These are phyloP conservation scores for Penicillium pulvis DNA, from an alignment of 495 filamentous ascomycete genomes.

Conservation along the genomic window DNA sequence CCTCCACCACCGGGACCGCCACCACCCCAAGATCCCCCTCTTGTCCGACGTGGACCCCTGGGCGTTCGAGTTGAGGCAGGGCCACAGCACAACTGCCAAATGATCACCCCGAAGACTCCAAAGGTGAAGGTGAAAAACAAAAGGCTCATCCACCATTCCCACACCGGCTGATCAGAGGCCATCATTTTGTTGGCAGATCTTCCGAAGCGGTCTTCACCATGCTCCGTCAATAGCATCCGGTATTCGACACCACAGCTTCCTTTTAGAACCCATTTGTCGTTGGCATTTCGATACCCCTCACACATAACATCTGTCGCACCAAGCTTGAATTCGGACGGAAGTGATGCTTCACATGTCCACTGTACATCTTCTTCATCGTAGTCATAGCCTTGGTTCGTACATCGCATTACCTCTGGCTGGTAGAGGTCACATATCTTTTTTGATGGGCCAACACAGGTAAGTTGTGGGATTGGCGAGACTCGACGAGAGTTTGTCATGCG, in stretches of 20 bases:
- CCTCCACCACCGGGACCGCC: conserved; percentile 51
- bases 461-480: conserved; percentile 74
- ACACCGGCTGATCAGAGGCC: neutral
- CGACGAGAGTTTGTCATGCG: conserved; percentile 72
- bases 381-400: conserved; percentile 75
- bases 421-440: conserved; percentile 61
- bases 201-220: conserved; percentile 74
- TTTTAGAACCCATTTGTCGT: conserved; percentile 82
- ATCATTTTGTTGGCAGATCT: conserved; percentile 6
- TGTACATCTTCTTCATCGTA: conserved; percentile 74
- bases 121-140: conserved; percentile 55
- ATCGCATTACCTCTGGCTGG: conserved; percentile 79
- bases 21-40: conserved; percentile 45
- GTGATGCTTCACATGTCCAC: conserved; percentile 82
- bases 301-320: conserved; percentile 90
- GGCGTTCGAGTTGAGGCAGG: conserved; percentile 18
- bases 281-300: conserved; percentile 76
- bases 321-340: conserved; percentile 85
- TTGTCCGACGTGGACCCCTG: conserved; percentile 5
- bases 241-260: conserved; percentile 96
- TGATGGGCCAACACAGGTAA: conserved; percentile 76
- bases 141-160: conserved; percentile 27
- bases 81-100: conserved; percentile 21
- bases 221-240: conserved; percentile 74
- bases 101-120: conserved; percentile 37